Conservation (phyloP, 2,329 filamentous ascomycete species). For the Calonectria multiphialidica region DNA sequence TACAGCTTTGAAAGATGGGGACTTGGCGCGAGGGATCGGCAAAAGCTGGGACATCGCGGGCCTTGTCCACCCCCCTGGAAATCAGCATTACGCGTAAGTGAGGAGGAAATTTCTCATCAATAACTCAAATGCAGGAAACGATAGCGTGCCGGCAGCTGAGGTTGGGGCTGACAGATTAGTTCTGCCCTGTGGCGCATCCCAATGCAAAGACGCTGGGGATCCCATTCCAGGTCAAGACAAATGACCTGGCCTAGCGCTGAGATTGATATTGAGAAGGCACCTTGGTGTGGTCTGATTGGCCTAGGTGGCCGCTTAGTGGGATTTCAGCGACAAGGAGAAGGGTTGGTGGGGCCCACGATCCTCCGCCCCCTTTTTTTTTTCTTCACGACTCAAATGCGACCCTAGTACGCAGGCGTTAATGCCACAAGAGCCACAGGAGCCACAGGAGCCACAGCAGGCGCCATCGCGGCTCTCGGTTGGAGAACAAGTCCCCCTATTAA, state of each 20-base stretch:
- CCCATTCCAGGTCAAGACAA: conserved; percentile 19
- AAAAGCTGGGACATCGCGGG: neutral
- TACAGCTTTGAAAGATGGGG: neutral
- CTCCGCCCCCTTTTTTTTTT: conserved; percentile 20
- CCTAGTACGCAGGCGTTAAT: neutral
- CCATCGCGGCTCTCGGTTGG: neutral
- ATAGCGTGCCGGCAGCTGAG: conserved; percentile 3
- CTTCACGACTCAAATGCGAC: conserved; percentile 11
- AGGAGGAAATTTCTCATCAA: neutral
- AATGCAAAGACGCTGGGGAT: neutral
- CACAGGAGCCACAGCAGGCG: neutral
- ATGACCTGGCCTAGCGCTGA: neutral
- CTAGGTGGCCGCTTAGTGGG: neutral
- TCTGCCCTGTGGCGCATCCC: neutral
- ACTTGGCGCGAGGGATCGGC: neutral
- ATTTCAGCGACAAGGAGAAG: conserved; percentile 13
- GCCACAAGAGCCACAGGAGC: neutral
- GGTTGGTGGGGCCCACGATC: conserved; percentile 19
- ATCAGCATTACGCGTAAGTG: neutral
- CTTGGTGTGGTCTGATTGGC: conserved; percentile 6
- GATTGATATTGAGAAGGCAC: neutral
- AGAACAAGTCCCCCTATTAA: neutral
- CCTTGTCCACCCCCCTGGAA: neutral
- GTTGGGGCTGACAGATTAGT: conserved; percentile 14
- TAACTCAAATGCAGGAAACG: neutral